Percentiles rank a stretch among this genome's conserved stretches.
Conservation (phyloP, 1,284 basidiomycete species). For the Ganoderma lingzhi region DNA sequence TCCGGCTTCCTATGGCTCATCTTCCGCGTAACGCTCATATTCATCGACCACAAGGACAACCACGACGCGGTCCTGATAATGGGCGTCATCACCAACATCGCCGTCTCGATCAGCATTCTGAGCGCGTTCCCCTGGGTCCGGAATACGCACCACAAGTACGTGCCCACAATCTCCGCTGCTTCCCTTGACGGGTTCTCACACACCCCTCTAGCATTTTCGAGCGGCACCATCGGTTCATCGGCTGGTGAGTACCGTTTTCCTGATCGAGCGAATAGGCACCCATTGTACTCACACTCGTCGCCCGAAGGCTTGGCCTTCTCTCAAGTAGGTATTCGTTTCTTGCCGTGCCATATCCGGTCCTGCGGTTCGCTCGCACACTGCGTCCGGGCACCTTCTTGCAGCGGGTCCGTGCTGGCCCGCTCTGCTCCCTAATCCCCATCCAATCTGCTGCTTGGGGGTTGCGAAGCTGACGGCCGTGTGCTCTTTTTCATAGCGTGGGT, state of each 20-base stretch:
- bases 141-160: conserved; percentile 74
- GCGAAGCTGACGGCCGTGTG: conserved; percentile 30
- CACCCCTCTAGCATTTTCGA: conserved; percentile 62
- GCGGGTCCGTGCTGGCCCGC: conserved; percentile 6
- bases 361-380: conserved; percentile 29
- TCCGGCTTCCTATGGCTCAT: conserved; percentile 72
- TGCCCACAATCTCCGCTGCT: conserved; percentile 22
- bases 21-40: conserved; percentile 60
- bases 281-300: conserved; percentile 34
- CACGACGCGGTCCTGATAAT: conserved; percentile 63
- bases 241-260: conserved; percentile 57
- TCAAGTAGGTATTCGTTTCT: conserved; percentile 52
- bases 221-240: conserved; percentile 73
- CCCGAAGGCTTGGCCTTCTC: conserved; percentile 59
- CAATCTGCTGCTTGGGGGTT: neutral
- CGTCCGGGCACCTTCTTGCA: conserved; percentile 3
- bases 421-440: conserved; percentile 4
- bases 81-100: conserved; percentile 64
- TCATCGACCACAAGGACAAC: conserved; percentile 60
- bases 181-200: conserved; percentile 30
- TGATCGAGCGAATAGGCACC: conserved; percentile 28
- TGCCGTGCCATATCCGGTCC: conserved; percentile 11
- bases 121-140: conserved; percentile 74
- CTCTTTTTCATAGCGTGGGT: conserved; percentile 45
- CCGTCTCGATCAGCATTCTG: conserved; percentile 63